Conservation (phyloP, 2,329 filamentous ascomycete genomes). For the Claviceps digitariae region DNA sequence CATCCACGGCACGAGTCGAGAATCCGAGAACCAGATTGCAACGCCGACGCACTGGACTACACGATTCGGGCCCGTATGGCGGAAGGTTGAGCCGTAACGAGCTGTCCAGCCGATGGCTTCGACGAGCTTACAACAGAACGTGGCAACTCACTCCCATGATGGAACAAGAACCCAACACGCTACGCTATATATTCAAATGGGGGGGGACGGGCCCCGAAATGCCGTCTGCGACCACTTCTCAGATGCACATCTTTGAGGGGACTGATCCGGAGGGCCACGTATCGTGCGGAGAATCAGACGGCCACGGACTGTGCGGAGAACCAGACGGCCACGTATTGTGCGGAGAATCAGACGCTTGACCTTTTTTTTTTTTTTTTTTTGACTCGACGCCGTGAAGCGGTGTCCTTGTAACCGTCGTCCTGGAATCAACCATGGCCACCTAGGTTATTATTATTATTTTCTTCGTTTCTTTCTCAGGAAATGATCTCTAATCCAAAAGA, state of each 20-base stretch:
- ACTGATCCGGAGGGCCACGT: constrained; percentile 20
- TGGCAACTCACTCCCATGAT: constrained; percentile 33
- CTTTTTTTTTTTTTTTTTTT: no score
- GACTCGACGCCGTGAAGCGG: background rate
- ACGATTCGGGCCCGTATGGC: constrained; percentile 24
- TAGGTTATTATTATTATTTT: no score
- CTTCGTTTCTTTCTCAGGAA: no score
- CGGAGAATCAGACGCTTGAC: background rate
- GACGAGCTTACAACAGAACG: constrained; percentile 31
- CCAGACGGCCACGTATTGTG: background rate
- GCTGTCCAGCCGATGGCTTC: constrained; percentile 28
- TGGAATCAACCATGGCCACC: no score
- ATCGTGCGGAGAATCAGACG: background rate
- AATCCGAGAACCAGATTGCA: constrained; percentile 19
- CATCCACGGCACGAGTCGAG: constrained; percentile 26
- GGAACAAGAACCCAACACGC: constrained; percentile 18
- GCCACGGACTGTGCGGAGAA: background rate
- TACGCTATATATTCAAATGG: constrained; percentile 30
- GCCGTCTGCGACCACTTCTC: constrained; percentile 17
- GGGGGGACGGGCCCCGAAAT: constrained; percentile 20
- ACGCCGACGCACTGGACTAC: constrained; percentile 21
- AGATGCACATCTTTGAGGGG: constrained; percentile 35
- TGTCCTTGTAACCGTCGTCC: no score
- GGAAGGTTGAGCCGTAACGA: constrained; percentile 18
- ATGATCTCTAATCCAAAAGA: constrained; percentile 20